Percentiles rank a stretch among this genome's conserved stretches.
These are phyloP conservation scores for Willaertia magna DNA, from an alignment of 208 protist species.

Conservation along the genomic window DNA sequence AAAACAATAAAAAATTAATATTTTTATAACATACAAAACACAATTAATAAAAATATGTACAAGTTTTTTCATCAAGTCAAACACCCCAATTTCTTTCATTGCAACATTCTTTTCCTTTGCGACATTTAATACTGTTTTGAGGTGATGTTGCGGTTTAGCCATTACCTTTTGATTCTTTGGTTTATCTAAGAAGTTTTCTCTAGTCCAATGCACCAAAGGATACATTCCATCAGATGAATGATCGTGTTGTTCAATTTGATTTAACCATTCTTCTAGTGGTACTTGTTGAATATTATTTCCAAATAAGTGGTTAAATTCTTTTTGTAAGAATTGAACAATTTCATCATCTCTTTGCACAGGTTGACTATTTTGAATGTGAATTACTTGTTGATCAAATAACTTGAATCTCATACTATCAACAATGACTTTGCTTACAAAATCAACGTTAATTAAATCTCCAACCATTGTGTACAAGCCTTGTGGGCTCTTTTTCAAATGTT, in stretches of 20 bases:
- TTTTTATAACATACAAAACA: no score
- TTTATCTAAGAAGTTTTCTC: no score
- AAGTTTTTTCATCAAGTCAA: no score
- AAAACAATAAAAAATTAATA: no score
- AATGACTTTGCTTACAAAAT: not conserved
- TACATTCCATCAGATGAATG: not conserved
- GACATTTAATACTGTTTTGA: no score
- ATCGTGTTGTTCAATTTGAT: not conserved
- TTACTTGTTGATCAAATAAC: not conserved
- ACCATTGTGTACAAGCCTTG: not conserved
- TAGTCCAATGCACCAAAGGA: not conserved
- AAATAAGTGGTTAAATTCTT: not conserved
- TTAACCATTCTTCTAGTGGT: not conserved
- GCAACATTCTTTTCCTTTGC: no score
- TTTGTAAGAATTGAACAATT: not conserved
- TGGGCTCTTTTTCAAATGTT: not conserved
- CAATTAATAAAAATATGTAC: no score
- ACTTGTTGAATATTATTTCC: not conserved
- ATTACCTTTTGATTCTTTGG: no score
- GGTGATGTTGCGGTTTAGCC: no score
- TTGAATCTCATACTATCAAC: not conserved
- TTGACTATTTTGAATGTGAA: not conserved
- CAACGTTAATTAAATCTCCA: not conserved
- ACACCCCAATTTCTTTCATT: no score
- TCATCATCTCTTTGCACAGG: not conserved